Conservation (phyloP, 1,284 basidiomycete species). For the Peniophora sp. region DNA sequence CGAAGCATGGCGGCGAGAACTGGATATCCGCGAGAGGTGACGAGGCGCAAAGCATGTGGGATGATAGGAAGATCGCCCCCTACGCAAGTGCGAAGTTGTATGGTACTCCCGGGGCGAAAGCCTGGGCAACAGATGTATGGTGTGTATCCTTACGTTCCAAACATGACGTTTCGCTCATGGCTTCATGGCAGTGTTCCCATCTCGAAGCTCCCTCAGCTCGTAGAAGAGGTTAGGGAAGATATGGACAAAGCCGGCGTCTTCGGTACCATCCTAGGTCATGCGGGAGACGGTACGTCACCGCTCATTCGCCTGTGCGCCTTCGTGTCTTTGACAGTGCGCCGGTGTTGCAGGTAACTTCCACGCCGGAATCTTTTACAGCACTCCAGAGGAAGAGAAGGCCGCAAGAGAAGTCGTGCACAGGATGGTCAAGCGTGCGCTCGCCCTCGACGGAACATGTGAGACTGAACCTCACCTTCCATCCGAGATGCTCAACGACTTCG, state of each 20-base stretch:
- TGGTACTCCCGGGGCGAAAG: slow-evolving; percentile 43
- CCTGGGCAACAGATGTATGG: slow-evolving; percentile 87
- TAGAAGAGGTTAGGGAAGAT: slow-evolving; percentile 71
- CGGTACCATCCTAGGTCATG: slow-evolving; percentile 78
- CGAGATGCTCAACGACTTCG: slow-evolving; percentile 5
- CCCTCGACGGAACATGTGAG: slow-evolving; percentile 68
- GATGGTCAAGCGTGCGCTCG: slow-evolving; percentile 58
- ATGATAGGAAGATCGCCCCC: neutral
- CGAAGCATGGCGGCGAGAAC: slow-evolving; percentile 31
- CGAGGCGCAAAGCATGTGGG: neutral
- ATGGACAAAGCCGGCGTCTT: slow-evolving; percentile 52
- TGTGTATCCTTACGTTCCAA: slow-evolving; percentile 8
- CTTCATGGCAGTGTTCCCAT: slow-evolving; percentile 50
- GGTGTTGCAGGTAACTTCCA: slow-evolving; percentile 49
- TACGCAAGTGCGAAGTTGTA: neutral
- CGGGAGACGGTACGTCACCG: slow-evolving; percentile 58
- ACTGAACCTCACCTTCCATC: slow-evolving; percentile 4
- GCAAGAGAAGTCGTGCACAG: slow-evolving; percentile 60
- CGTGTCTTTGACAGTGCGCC: slow-evolving; percentile 11
- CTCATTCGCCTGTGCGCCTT: neutral
- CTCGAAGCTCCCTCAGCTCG: slow-evolving; percentile 50
- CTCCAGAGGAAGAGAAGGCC: slow-evolving; percentile 47
- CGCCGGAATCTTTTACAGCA: slow-evolving; percentile 57
- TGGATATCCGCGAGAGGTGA: neutral
- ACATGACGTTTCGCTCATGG: no score